phyloP scores from a whole-genome alignment of 2,329 filamentous ascomycete species.

The Venturiaceae sp. region DNA sequence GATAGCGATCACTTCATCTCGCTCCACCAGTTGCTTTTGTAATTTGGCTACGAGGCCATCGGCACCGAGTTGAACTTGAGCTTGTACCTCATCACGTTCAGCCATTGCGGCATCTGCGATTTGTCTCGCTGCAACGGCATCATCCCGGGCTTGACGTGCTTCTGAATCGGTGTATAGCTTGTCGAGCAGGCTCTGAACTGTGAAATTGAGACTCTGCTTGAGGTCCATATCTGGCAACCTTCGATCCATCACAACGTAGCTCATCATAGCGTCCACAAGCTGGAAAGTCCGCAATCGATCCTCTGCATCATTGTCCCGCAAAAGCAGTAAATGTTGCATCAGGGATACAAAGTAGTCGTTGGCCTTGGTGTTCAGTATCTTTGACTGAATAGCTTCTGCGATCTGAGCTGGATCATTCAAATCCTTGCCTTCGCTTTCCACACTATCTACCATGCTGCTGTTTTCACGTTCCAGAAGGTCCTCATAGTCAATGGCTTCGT shows the following conservation, averaged over 20 bases:
- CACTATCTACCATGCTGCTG: constrained; percentile 78
- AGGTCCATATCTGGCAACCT: constrained; percentile 93
- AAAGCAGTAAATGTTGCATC: constrained; percentile 87
- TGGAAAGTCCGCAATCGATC: constrained; percentile 94
- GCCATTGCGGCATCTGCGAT: constrained; percentile 94
- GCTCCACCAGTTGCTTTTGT: constrained; percentile 89
- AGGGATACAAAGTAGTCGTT: constrained; percentile 95
- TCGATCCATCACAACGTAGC: constrained; percentile 97
- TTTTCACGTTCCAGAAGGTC: constrained; percentile 89
- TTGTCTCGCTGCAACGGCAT: constrained; percentile 80
- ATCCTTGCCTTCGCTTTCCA: constrained; percentile 81
- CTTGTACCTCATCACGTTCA: constrained; percentile 89
- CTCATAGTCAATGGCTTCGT: constrained; percentile 97
- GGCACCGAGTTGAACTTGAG: constrained; percentile 80
- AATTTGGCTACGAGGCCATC: constrained; percentile 89
- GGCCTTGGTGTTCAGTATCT: constrained; percentile 71
- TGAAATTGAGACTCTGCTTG: constrained; percentile 95
- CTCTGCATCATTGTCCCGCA: constrained; percentile 83
- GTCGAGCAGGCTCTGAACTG: constrained; percentile 88
- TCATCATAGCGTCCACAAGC: constrained; percentile 96
- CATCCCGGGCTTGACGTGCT: constrained; percentile 83
- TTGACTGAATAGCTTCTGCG: constrained; percentile 82
- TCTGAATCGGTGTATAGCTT: constrained; percentile 95
- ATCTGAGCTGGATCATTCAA: constrained; percentile 90
- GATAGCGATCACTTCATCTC: constrained; percentile 80